Evolutionary conservation across 2,329 filamentous ascomycete genomes (phyloP).

Genomic region (Didymella glomerata): DNA sequence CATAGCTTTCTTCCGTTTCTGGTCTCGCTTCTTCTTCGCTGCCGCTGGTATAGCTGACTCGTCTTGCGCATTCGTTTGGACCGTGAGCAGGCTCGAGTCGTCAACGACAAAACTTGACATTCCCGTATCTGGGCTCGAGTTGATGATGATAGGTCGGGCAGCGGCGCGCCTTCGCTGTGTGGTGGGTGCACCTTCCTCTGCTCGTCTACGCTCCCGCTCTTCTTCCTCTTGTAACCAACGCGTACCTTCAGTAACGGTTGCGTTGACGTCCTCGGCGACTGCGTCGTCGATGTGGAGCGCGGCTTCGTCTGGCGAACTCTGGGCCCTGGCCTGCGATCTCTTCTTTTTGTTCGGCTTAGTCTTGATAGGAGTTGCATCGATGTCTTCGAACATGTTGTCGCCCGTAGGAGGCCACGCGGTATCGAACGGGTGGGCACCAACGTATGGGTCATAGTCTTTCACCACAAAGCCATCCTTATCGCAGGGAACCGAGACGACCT

Average conservation of each 20-base stretch:
- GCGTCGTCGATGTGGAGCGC: background rate
- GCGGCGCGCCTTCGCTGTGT: background rate
- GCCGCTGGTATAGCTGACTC: too few relatives aligned
- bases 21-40: too few relatives aligned
- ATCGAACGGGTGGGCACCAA: conserved; percentile 21
- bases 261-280: background rate
- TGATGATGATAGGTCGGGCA: background rate
- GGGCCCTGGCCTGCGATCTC: background rate
- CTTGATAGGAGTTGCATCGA: background rate
- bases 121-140: background rate
- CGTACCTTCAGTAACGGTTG: background rate
- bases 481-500: conserved; percentile 20
- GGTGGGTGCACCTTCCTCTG: background rate
- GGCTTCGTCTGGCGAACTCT: background rate
- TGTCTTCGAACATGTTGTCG: conserved; percentile 27
- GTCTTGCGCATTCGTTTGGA: background rate
- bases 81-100: background rate
- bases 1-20: too few relatives aligned
- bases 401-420: conserved; percentile 21
- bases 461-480: conserved; percentile 6
- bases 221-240: background rate
- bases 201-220: background rate
- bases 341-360: background rate
- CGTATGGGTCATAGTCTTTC: background rate
- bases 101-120: background rate